phyloP scores from a whole-genome alignment of 2,329 filamentous ascomycete species.

The Stachybotrys elegans region DNA sequence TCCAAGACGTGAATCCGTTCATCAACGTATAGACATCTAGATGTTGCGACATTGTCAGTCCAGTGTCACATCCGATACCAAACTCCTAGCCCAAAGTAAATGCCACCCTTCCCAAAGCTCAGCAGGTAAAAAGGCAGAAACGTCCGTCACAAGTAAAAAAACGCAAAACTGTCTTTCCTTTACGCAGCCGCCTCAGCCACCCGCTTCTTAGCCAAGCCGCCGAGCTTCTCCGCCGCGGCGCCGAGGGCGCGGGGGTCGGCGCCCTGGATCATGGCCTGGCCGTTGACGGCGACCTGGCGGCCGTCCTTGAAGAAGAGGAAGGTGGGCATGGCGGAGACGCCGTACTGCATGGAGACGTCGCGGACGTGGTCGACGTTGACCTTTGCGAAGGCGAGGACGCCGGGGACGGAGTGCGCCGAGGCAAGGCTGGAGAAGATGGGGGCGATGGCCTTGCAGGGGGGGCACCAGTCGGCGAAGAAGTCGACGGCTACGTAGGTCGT shows the following conservation, averaged over 20 bases:
- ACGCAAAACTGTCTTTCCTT: no score
- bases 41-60: no score
- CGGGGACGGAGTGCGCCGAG: conserved; percentile 20
- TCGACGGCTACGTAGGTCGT: conserved; percentile 68
- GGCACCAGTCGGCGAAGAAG: conserved; percentile 86
- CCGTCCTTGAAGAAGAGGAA: conserved; percentile 79
- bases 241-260: conserved; percentile 24
- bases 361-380: conserved; percentile 79
- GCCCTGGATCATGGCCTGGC: conserved; percentile 26
- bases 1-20: no score
- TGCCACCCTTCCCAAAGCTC: no score
- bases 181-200: conserved; percentile 13
- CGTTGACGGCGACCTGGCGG: conserved; percentile 32
- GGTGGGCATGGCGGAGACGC: conserved; percentile 84
- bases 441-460: conserved; percentile 83
- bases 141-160: no score
- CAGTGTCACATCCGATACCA: no score
- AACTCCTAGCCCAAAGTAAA: no score
- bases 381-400: conserved; percentile 71
- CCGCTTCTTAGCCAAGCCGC: conserved; percentile 27
- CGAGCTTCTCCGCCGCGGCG: conserved; percentile 32
- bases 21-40: no score
- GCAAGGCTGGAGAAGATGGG: conserved; percentile 50
- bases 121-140: no score
- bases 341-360: conserved; percentile 68